Evolutionary conservation across 345 rosid genomes (phyloP).

Genomic region (Cardamine occulta): DNA sequence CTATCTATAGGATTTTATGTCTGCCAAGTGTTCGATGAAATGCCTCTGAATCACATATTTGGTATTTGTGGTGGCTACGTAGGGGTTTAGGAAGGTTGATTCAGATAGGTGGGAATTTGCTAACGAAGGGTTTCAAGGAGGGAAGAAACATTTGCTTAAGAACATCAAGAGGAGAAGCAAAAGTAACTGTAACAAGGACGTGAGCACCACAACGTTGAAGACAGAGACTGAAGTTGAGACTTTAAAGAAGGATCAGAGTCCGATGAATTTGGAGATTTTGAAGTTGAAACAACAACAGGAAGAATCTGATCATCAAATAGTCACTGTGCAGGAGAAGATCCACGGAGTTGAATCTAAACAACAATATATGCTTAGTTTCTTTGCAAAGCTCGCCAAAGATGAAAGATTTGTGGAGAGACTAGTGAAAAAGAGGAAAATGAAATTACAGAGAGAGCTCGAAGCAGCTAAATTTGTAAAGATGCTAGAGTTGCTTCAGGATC

Average conservation of each 20-base stretch:
- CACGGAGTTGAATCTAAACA: slow-evolving; percentile 57
- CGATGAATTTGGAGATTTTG: slow-evolving; percentile 55
- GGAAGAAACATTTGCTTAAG: slow-evolving; percentile 72
- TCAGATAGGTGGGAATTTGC: slow-evolving; percentile 86
- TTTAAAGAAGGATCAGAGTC: slow-evolving; percentile 55
- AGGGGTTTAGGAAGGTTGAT: slow-evolving; percentile 86
- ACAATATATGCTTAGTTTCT: slow-evolving; percentile 63
- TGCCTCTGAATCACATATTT: background rate
- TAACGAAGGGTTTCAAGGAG: slow-evolving; percentile 75
- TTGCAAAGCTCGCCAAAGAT: slow-evolving; percentile 57
- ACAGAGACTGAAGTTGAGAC: slow-evolving; percentile 40
- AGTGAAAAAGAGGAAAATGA: slow-evolving; percentile 32
- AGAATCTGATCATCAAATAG: slow-evolving; percentile 51
- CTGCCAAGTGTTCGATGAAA: background rate
- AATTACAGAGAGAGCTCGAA: slow-evolving; percentile 22
- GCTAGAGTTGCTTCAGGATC: slow-evolving; percentile 20
- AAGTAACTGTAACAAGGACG: slow-evolving; percentile 47
- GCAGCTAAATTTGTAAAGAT: slow-evolving; percentile 22
- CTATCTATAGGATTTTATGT: background rate
- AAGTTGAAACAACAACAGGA: slow-evolving; percentile 65
- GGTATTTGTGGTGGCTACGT: background rate
- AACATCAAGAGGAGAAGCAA: slow-evolving; percentile 69
- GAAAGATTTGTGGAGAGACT: slow-evolving; percentile 52
- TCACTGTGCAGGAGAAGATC: slow-evolving; percentile 56
- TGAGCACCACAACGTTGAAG: background rate